These are phyloP conservation scores for Cyathus striatus DNA, from an alignment of 768 basidiomycete genomes.

Conservation along the genomic window DNA sequence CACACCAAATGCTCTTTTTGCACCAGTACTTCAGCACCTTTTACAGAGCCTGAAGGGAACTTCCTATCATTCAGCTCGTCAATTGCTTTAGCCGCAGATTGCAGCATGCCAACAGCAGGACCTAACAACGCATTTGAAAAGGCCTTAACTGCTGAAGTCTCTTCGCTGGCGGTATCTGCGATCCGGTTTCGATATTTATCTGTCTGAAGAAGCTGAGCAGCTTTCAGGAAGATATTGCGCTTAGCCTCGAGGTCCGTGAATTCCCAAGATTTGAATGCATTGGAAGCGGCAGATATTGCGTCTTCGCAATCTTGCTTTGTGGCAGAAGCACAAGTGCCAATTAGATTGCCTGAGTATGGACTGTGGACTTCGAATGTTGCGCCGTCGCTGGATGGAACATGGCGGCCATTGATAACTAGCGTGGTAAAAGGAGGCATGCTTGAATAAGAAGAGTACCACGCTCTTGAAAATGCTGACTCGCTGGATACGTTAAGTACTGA, in stretches of 20 bases:
- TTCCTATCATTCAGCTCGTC: constrained; percentile 37
- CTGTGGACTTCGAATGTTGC: constrained; percentile 43
- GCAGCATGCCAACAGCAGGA: constrained; percentile 17
- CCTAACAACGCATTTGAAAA: constrained; percentile 21
- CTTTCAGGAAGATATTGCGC: constrained; percentile 42
- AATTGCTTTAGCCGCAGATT: constrained; percentile 26
- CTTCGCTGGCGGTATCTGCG: constrained; percentile 24
- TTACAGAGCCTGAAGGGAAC: constrained; percentile 31
- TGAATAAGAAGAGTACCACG: too few species aligned
- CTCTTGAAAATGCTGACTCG: too few species aligned
- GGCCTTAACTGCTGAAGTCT: constrained; percentile 31
- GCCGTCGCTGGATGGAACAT: constrained; percentile 23
- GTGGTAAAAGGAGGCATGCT: constrained; percentile 26
- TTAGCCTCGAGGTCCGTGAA: constrained; percentile 23
- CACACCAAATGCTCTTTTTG: constrained; percentile 47
- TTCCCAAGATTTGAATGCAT: constrained; percentile 47
- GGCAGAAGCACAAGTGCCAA: constrained; percentile 42
- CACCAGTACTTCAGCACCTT: constrained; percentile 37
- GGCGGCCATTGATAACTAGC: constrained; percentile 37
- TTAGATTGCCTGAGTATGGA: constrained; percentile 33
- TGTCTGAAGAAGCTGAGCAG: constrained; percentile 37
- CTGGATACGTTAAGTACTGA: too few species aligned
- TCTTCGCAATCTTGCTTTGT: constrained; percentile 35
- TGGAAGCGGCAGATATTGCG: constrained; percentile 38
- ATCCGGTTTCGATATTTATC: constrained; percentile 35